Evolutionary conservation across 352 stramenopile species (phyloP), one percentile per base, ranked within the genome.

Genomic region (Pythium rhizo-oryzae): DNA sequence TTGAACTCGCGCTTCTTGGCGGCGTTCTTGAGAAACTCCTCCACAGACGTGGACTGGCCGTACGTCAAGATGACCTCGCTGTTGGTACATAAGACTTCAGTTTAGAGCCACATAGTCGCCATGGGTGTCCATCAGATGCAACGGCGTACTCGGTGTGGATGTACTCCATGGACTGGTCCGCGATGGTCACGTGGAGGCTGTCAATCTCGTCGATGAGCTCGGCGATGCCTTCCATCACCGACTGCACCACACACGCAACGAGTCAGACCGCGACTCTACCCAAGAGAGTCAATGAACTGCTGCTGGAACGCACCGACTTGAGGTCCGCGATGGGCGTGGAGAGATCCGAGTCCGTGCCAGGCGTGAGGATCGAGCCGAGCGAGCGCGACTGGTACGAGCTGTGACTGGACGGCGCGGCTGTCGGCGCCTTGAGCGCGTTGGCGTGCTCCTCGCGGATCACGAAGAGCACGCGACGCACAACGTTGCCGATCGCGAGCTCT

Each of bases 11-110:
- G 94, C 78, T 97, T 97, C 71, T 93, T 95, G 24, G 85, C 84
- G 0, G 92, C 92, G 19, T 77, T 93, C 68, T 96, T 94, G 43
- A 97, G 72, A 64, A 97, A 98, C 33, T 92, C 82, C 59, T 97
- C 90, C 0, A 99, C 89, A 0, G 94, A 98, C 62, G 89, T 89
- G 9, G 90, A 98, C 59, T 91, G 71, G 12, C 94, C 95, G 76
- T 97, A 98, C n/a, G 94, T 98, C 67, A 99, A 62, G 70, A 99
- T 98, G 47, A 98, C 91, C 72, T 99, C 97, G 62, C 87, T 96
- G 59, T 25, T 67, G 50, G 39, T 11, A 61, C 24, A 67, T 8
- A 64, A 37, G 47, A 18, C 5, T 8, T 24, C 23, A 50, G 3
- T 1, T 28, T 33, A 5, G 28, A 41, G 35, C 1, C 35, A 41